These are phyloP conservation scores for Thozetella sp. DNA, from an alignment of 495 filamentous ascomycete species.

Conservation along the genomic window DNA sequence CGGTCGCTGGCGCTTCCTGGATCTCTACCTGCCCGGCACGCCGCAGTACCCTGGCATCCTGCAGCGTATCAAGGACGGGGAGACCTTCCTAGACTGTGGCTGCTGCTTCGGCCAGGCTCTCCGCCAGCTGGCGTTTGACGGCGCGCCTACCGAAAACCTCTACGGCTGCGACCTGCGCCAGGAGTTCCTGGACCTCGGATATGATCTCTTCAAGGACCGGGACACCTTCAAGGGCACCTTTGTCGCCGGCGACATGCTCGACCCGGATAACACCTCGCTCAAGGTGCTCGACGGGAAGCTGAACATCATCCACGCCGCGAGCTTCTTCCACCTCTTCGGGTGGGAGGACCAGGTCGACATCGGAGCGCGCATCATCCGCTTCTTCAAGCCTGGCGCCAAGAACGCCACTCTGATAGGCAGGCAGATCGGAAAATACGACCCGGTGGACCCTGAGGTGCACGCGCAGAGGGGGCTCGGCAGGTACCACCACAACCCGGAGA, in stretches of 20 bases:
- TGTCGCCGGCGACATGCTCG: constrained; percentile 53
- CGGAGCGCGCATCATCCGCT: constrained; percentile 41
- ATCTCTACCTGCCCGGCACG: constrained; percentile 30
- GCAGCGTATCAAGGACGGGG: constrained; percentile 17
- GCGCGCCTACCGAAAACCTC: constrained; percentile 36
- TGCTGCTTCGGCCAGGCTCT: constrained; percentile 55
- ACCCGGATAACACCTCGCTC: constrained; percentile 23
- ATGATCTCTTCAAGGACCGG: constrained; percentile 51
- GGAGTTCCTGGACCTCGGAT: constrained; percentile 54
- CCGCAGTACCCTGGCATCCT: constrained; percentile 22
- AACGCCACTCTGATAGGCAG: constrained; percentile 42
- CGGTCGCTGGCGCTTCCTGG: constrained; percentile 38
- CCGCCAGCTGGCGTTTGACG: constrained; percentile 42
- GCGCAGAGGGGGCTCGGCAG: constrained; percentile 3
- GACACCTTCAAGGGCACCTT: constrained; percentile 47
- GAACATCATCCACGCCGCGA: constrained; percentile 55
- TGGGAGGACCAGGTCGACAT: constrained; percentile 51
- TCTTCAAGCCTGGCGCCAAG: constrained; percentile 38
- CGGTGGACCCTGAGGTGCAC: constrained; percentile 9
- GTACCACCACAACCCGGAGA: constrained; percentile 43
- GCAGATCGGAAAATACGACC: constrained; percentile 36
- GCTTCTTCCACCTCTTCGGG: constrained; percentile 65
- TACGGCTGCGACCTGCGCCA: constrained; percentile 46
- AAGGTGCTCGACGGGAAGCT: constrained; percentile 40
- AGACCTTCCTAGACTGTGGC: constrained; percentile 47